phyloP scores from a whole-genome alignment of 306 rosid genomes.

The Pueraria montana region DNA sequence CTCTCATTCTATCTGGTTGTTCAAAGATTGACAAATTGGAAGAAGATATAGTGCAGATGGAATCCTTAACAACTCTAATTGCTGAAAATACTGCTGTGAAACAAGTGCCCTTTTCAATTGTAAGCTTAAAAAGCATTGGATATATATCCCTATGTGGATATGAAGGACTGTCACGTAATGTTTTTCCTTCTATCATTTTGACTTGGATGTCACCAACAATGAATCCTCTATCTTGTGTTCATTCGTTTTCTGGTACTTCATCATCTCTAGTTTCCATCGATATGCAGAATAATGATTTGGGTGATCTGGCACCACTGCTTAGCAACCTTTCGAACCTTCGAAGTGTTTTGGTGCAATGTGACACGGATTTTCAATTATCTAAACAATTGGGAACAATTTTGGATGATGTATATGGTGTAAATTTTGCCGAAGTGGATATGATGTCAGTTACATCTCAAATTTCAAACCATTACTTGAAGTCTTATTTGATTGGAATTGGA shows the following conservation, averaged over 20 bases:
- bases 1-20: constrained; percentile 57
- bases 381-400: not conserved
- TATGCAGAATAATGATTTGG: not conserved
- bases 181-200: constrained; percentile 38
- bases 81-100: constrained; percentile 50
- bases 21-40: constrained; percentile 41
- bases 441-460: not conserved
- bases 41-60: constrained; percentile 51
- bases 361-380: not conserved
- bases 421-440: not conserved
- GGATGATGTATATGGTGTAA: not conserved
- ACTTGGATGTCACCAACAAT: constrained; percentile 43
- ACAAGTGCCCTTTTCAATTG: constrained; percentile 38
- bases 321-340: not conserved
- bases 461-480: not conserved
- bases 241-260: not conserved
- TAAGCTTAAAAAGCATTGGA: constrained; percentile 23
- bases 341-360: constrained; percentile 4
- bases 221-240: not conserved
- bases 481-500: constrained; percentile 31
- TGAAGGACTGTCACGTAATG: constrained; percentile 30
- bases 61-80: constrained; percentile 48
- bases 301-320: not conserved
- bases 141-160: constrained; percentile 46
- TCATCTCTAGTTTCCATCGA: not conserved